Conservation (phyloP, 768 basidiomycete species). For the Tylopilus rubrobrunneus region DNA sequence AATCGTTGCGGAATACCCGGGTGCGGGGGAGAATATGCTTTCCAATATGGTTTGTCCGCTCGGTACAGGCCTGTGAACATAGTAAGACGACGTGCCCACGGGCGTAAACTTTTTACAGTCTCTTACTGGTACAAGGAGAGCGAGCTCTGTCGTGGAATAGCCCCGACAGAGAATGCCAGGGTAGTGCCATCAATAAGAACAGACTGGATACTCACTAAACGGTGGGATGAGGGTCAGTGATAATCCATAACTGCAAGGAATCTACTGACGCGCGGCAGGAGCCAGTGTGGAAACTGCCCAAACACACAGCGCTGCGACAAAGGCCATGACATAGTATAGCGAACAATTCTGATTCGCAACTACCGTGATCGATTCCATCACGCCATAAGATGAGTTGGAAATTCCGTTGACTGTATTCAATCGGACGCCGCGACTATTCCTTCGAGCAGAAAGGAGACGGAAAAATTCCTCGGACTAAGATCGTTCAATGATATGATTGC, state of each 20-base stretch:
- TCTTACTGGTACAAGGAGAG: background rate
- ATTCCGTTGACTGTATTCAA: slow-evolving; percentile 12
- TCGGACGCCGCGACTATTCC: background rate
- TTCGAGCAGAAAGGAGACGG: slow-evolving; percentile 10
- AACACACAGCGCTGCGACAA: slow-evolving; percentile 4
- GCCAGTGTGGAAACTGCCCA: slow-evolving; percentile 7
- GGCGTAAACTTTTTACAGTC: background rate
- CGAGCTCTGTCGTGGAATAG: background rate
- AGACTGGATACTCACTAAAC: slow-evolving; percentile 11
- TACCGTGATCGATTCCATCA: slow-evolving; percentile 2
- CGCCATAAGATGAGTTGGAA: slow-evolving; percentile 9
- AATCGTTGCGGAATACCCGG: slow-evolving; percentile 10
- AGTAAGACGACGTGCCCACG: background rate
- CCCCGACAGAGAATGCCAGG: slow-evolving; percentile 15
- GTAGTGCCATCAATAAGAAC: slow-evolving; percentile 9
- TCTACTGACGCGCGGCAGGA: slow-evolving; percentile 13
- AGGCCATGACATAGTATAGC: slow-evolving; percentile 4
- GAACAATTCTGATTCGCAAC: slow-evolving; percentile 5
- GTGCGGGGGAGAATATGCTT: slow-evolving; percentile 4
- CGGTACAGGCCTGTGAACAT: slow-evolving; percentile 6
- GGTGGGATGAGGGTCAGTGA: background rate
- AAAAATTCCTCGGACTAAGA: slow-evolving; percentile 19
- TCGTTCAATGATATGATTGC: background rate
- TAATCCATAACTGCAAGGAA: background rate
- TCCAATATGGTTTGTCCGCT: background rate